Evolutionary conservation across 352 stramenopile genomes (phyloP), one percentile per base, ranked within the genome.

Genomic region (Pythium aquatile): DNA sequence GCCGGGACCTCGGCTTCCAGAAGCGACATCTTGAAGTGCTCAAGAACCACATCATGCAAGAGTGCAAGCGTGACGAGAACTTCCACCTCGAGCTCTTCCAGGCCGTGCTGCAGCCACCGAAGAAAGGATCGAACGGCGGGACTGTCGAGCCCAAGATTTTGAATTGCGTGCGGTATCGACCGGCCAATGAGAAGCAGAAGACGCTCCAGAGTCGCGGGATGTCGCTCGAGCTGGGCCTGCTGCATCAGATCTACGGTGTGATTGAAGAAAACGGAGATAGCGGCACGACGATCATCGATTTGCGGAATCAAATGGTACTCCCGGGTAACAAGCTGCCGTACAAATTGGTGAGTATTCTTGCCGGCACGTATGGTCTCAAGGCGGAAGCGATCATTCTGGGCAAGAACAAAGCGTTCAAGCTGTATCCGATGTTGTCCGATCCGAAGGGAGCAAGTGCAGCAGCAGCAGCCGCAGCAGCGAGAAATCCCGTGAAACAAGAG

Each of bases 361-460:
- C 83, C 0, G 78, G 77, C 1, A 87, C 78, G 52, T 94, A 94
- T 59, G 83, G 73, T 17, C 51, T 94, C n/a, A 78, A 80, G 56
- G 85, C 83, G 7, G 81, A 92, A 61, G 78, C 78, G 30, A 83
- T 92, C 59, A 90, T 94, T 32, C 46, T 91, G 57, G 83, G 85
- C 24, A 94, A 94, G 63, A 92, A 91, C 65, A 90, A 91, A 51
- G 85, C 81, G 44, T 94, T 91, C 32, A 78, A 82, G 33, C 55
- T 94, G 17, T 94, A 86, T 35, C 58, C 85, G 3, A 67, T 68
- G 60, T 48, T 61, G 30, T 58, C 64, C 11, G 56, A 69, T 16
- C 16, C 47, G 16, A 68, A 62, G 44, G 44, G 44, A 29, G 44
- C 44, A 48, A 20, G 60, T 14, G 42, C 58, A 1, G 42, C 58